Conservation (phyloP, 345 rosid species). For the Syzygium jambos region DNA sequence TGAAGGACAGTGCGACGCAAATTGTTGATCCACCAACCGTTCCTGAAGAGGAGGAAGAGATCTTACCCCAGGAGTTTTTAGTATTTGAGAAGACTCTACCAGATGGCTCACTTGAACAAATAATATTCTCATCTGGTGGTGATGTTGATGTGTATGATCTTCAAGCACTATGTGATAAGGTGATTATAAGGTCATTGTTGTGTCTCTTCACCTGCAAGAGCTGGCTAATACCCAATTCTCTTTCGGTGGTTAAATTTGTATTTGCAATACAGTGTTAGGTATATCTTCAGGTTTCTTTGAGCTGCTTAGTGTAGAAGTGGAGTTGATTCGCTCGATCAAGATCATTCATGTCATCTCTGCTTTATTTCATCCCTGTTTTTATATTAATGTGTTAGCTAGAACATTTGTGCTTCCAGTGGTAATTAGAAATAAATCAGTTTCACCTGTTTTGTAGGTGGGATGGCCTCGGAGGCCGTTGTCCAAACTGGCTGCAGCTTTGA, state of each 20-base stretch:
- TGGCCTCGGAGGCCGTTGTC: slow-evolving; percentile 92
- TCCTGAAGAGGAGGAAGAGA: slow-evolving; percentile 55
- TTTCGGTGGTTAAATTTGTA: background rate
- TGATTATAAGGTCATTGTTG: background rate
- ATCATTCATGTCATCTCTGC: background rate
- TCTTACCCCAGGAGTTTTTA: slow-evolving; percentile 60
- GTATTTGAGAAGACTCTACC: slow-evolving; percentile 52
- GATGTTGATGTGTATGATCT: slow-evolving; percentile 90
- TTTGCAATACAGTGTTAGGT: background rate
- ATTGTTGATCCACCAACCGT: slow-evolving; percentile 58
- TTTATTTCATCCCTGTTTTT: background rate
- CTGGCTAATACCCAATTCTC: background rate
- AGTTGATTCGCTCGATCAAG: background rate
- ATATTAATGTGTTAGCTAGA: background rate
- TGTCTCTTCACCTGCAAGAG: background rate
- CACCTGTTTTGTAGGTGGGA: slow-evolving; percentile 48
- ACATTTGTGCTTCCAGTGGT: background rate
- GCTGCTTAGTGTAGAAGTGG: background rate
- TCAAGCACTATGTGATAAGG: slow-evolving; percentile 88
- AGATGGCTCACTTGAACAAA: slow-evolving; percentile 71
- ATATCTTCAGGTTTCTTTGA: background rate
- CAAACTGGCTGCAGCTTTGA: slow-evolving; percentile 81
- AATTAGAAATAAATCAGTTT: background rate
- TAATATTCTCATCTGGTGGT: slow-evolving; percentile 86
- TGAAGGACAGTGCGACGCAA: slow-evolving; percentile 53